phyloP scores from a whole-genome alignment of 495 filamentous ascomycete species.

The Aspergillus leporis region DNA sequence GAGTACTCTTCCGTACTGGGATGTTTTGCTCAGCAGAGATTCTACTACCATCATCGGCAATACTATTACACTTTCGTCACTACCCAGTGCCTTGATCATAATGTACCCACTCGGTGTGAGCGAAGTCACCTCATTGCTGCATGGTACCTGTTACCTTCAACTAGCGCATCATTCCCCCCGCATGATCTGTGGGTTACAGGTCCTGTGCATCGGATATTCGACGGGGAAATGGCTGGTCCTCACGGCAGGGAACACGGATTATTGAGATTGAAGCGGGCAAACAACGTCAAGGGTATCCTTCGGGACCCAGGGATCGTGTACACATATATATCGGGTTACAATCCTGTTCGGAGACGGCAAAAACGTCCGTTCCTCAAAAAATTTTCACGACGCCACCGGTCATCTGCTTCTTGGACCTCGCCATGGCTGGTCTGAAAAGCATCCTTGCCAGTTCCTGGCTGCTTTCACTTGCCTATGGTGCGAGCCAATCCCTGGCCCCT shows the following conservation, averaged over 20 bases:
- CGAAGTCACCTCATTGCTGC: neutral
- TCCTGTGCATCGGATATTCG: constrained; percentile 22
- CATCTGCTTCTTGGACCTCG: neutral
- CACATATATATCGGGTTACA: neutral
- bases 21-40: neutral
- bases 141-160: neutral
- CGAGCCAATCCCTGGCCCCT: constrained; percentile 18
- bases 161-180: constrained; percentile 2
- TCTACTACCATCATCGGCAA: neutral
- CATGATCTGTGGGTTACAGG: neutral
- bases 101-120: neutral
- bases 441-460: constrained; percentile 31
- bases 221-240: constrained; percentile 15
- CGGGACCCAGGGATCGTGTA: no score
- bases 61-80: neutral
- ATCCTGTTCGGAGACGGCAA: neutral
- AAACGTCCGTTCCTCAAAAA: neutral
- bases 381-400: neutral
- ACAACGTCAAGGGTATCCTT: no score
- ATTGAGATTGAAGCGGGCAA: neutral
- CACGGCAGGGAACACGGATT: neutral
- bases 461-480: constrained; percentile 29
- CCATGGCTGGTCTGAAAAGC: constrained; percentile 32
- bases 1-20: no score
- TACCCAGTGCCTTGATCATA: neutral